Percentiles rank a stretch among this genome's conserved stretches.
These are phyloP conservation scores for Sclerotinia trifoliorum DNA, from an alignment of 2,329 filamentous ascomycete species.

Conservation along the genomic window DNA sequence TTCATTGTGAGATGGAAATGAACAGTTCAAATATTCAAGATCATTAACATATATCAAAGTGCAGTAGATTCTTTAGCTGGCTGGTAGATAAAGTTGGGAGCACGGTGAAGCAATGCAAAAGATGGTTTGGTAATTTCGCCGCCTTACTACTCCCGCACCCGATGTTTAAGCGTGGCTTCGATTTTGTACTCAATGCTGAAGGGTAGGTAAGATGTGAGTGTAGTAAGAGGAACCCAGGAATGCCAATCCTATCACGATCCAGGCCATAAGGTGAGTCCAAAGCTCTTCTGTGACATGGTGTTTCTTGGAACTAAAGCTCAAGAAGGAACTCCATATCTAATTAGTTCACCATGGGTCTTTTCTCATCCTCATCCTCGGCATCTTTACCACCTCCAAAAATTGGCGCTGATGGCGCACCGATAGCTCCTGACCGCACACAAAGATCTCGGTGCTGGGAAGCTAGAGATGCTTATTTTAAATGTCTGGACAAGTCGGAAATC, in stretches of 20 bases:
- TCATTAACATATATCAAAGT: background rate
- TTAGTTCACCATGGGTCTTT: conserved; percentile 50
- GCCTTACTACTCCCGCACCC: too few species aligned
- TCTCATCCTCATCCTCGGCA: conserved; percentile 41
- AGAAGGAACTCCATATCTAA: background rate
- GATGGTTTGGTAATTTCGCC: too few species aligned
- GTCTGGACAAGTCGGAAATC: conserved; percentile 78
- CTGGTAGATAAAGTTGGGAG: background rate
- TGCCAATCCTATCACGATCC: background rate
- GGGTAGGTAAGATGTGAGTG: background rate
- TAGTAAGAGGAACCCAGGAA: too few species aligned
- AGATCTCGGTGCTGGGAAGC: conserved; percentile 85
- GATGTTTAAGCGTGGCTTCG: background rate
- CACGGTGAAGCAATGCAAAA: too few species aligned
- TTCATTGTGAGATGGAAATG: background rate
- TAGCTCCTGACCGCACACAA: conserved; percentile 82
- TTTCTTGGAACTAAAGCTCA: background rate
- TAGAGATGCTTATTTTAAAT: conserved; percentile 83
- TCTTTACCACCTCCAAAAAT: conserved; percentile 45
- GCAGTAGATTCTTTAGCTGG: background rate
- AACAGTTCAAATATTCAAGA: background rate
- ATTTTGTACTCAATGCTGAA: background rate
- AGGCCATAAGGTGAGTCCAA: background rate
- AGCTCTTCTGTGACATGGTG: background rate
- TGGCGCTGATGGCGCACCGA: conserved; percentile 58